phyloP scores from a whole-genome alignment of 495 filamentous ascomycete species.

The Talaromyces thailandensis region DNA sequence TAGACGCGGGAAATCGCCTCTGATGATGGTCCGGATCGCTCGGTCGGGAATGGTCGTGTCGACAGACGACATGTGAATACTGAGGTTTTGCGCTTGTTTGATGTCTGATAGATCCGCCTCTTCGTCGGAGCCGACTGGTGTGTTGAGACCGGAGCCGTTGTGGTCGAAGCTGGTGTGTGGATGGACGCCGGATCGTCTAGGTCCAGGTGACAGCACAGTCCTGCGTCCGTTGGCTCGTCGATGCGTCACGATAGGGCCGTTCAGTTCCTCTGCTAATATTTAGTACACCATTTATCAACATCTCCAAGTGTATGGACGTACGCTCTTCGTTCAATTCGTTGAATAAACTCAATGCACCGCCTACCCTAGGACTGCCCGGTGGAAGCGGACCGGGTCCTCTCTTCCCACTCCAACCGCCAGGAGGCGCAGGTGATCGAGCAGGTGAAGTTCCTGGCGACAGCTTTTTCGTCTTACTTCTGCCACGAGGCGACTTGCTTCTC shows the following conservation, averaged over 20 bases:
- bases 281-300: too few species aligned
- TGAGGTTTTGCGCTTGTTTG: conserved; percentile 72
- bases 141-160: conserved; percentile 56
- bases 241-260: conserved; percentile 5
- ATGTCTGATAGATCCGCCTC: conserved; percentile 81
- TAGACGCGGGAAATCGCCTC: conserved; percentile 71
- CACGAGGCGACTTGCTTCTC: conserved; percentile 24
- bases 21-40: conserved; percentile 77
- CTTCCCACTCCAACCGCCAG: conserved; percentile 14
- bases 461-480: conserved; percentile 22
- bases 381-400: conserved; percentile 21
- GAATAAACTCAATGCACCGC: conserved; percentile 42
- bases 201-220: conserved; percentile 5
- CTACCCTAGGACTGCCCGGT: conserved; percentile 22
- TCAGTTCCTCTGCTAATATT: conserved; percentile 1
- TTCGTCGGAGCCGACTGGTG: conserved; percentile 76
- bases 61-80: conserved; percentile 70
- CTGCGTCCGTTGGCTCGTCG: conserved; percentile 6
- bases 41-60: conserved; percentile 66
- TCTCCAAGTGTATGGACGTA: conserved; percentile 41
- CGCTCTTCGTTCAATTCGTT: conserved; percentile 72
- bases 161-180: conserved; percentile 73
- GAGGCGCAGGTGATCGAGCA: conserved; percentile 1
- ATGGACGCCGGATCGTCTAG: conserved; percentile 61
- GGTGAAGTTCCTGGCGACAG: conserved; percentile 2